Conservation (phyloP, 73 alveolate genomes). For the Paraurostyla sp. region DNA sequence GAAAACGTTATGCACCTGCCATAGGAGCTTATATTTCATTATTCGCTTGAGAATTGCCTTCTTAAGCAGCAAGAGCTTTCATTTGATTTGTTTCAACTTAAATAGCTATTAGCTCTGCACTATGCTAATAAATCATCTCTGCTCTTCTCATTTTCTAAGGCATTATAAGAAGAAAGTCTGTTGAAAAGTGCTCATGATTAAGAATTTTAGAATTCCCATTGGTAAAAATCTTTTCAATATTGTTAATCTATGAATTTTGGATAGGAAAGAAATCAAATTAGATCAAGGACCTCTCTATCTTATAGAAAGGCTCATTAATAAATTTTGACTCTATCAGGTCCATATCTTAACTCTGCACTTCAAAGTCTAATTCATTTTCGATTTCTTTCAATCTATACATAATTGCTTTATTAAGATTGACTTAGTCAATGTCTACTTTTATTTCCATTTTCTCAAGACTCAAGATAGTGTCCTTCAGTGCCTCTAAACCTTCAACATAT, state of each 20-base stretch:
- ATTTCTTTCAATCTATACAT: slow-evolving; percentile 48
- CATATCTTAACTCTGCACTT: slow-evolving; percentile 32
- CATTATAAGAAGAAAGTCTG: slow-evolving; percentile 59
- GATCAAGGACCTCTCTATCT: slow-evolving; percentile 51
- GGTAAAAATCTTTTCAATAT: slow-evolving; percentile 13
- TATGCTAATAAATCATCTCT: slow-evolving; percentile 22
- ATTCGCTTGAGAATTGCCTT: background rate
- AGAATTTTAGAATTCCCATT: slow-evolving; percentile 61
- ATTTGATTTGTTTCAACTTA: background rate
- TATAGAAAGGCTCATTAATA: slow-evolving; percentile 58
- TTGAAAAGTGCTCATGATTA: background rate
- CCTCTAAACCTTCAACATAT: slow-evolving; percentile 59
- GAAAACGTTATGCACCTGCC: slow-evolving; percentile 71
- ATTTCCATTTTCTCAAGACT: background rate
- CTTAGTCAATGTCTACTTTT: slow-evolving; percentile 50
- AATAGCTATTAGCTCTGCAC: background rate
- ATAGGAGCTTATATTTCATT: background rate
- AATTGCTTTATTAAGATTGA: slow-evolving; percentile 37
- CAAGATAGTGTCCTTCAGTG: slow-evolving; percentile 25
- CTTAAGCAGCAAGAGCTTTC: background rate
- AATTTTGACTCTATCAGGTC: slow-evolving; percentile 51
- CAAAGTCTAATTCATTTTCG: slow-evolving; percentile 58
- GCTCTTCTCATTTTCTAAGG: slow-evolving; percentile 34
- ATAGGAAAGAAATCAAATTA: slow-evolving; percentile 61
- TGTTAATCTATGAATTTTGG: background rate